Base-by-base conservation (phyloP, 2,329 filamentous ascomycete species). In the Botrytis porri region DNA sequence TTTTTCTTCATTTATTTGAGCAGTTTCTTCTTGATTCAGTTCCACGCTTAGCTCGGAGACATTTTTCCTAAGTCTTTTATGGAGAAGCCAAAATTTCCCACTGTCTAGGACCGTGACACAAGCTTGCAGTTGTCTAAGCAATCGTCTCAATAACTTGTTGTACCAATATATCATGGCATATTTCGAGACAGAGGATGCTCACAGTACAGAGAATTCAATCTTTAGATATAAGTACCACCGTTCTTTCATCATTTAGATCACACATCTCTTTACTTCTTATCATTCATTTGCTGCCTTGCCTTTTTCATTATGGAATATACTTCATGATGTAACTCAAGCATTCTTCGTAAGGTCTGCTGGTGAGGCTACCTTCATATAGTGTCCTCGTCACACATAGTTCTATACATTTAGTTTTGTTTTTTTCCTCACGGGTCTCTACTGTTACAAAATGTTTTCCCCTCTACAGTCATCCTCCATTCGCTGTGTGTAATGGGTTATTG, bases 401-500 rank as follows among this genome's bases (percentile, higher is more conserved):
- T n/a, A 48, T 14, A 12, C 5, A 5, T 39, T 12, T 6, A n/a
- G n/a, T 39, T 16, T 39, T n/a, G 22, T 18, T 9, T 3, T 8
- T 16, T 59, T 14, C 7, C 12, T 39, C 22, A 2, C 22, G 25
- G 6, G 1, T 25, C 22, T n/a, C 25, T 18, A 39, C 6, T 14
- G 1, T 12, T 1, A 5, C 4, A 8, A 7, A 10, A 37, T n/a
- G 20, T 35, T 4, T 20, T 22, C 16, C 32, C 9, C 3, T 0
- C 45, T 1, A n/a, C n/a, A 10, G 20, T 12, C 43, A 22, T 10
- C 8, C 20, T 25, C 8, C 25, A 22, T 45, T 45, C 43, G 43
- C 43, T 45, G 43, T 45, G 20, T 45, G 43, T 45, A 22, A 9
- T 45, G 8, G 8, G 20, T 10, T 22, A 1, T 6, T 57, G 12